Base-by-base conservation (phyloP, 2,329 filamentous ascomycete genomes). In the Ceratocystis papillata region DNA sequence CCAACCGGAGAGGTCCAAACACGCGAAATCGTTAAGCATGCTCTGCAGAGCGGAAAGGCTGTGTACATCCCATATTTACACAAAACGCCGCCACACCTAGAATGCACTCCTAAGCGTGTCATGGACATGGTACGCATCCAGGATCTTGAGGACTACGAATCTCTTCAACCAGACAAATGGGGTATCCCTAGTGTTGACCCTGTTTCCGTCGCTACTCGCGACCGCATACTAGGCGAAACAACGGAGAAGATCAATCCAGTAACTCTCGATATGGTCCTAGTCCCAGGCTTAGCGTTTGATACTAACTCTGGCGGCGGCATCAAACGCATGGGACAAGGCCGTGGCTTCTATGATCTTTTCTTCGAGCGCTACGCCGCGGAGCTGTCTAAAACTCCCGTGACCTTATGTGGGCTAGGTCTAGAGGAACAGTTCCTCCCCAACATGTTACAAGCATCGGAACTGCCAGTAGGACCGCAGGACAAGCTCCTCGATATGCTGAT, bases 261-360 rank as follows among this genome's bases (percentile, higher is more conserved):
- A 4, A 81, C 82, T 7, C 79, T 99, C 53, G 93, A 99, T 74
- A 76, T 99, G 70, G 88, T 99, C 69, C 80, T 99, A 33, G 84
- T 97, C 80, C 94, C 94, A 0, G 94, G 92, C 12, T 89, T 99
- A 72, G 93, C 90, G 2, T 99, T 99, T 75, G 92, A 96, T 74
- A 70, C 79, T 63, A 80, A 84, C 68, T 75, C 77, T 15, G 72
- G 76, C 10, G 79, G 79, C 2, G 78, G 77, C 12, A 82, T 94
- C 68, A 83, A 87, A 70, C 83, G 94, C 71, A 81, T 97, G 22
- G 94, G 94, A 50, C 94, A 99, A 75, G 94, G 94, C 66, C 96
- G 90, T 75, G 94, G 94, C 41, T 99, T 96, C 77, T 99, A 99
- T 79, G 94, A 99, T 78, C 88, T 86, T 75, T 99, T 96, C 75